Percentiles rank a stretch among this genome's conserved stretches.
phyloP scores from a whole-genome alignment of 2,329 filamentous ascomycete species.

The Zopfia rhizophila region DNA sequence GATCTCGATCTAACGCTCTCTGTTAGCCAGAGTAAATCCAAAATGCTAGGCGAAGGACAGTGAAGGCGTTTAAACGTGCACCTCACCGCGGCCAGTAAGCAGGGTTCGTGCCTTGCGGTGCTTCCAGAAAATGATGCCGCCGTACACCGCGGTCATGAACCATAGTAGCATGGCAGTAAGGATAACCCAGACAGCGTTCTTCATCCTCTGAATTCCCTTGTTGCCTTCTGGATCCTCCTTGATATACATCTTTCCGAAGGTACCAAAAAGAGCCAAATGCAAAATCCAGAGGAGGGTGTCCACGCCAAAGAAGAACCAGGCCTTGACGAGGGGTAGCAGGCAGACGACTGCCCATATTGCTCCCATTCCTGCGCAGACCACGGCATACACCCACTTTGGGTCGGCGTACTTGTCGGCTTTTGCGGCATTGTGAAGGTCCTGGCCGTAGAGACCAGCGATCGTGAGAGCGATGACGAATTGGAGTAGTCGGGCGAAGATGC shows the following conservation, averaged over 20 bases:
- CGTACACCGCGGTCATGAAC: constrained; percentile 70
- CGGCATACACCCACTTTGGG: constrained; percentile 68
- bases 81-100: no score
- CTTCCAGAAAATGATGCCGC: constrained; percentile 67
- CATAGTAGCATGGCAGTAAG: constrained; percentile 79
- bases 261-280: constrained; percentile 83
- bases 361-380: constrained; percentile 65
- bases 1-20: no score
- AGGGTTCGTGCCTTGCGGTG: constrained; percentile 43
- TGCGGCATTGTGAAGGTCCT: constrained; percentile 50
- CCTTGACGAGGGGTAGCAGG: constrained; percentile 67
- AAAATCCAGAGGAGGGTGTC: constrained; percentile 76
- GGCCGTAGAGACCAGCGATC: constrained; percentile 75
- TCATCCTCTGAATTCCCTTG: constrained; percentile 76
- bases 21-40: no score
- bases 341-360: constrained; percentile 62
- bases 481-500: constrained; percentile 73
- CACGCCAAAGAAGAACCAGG: constrained; percentile 70
- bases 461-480: constrained; percentile 81
- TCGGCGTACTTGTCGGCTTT: constrained; percentile 57
- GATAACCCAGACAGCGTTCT: constrained; percentile 86
- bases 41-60: no score
- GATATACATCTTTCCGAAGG: constrained; percentile 87
- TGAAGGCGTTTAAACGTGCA: no score
- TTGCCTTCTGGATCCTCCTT: constrained; percentile 72